A percentile compares a stretch with the other conserved stretches of the same genome.
phyloP scores from a whole-genome alignment of 352 stramenopile species.

The Pythium diclinum region DNA sequence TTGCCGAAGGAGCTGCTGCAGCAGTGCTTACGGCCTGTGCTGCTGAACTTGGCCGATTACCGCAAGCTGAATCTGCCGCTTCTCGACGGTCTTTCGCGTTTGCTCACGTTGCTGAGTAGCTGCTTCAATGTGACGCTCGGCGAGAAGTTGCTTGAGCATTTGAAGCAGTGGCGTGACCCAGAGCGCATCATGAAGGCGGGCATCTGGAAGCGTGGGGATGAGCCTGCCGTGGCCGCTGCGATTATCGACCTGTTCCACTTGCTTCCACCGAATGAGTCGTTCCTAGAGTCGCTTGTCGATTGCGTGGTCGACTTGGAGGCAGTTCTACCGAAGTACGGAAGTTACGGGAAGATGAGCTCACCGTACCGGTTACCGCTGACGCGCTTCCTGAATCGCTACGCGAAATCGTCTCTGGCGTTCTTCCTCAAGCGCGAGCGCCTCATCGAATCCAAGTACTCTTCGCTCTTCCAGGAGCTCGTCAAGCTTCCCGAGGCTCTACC shows the following conservation, averaged over 20 bases:
- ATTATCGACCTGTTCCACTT: constrained; percentile 97
- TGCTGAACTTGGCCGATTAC: constrained; percentile 96
- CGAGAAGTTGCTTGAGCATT: constrained; percentile 96
- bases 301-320: constrained; percentile 93
- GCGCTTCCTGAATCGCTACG: constrained; percentile 92
- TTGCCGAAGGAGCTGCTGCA: constrained; percentile 95
- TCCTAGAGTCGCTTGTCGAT: constrained; percentile 95
- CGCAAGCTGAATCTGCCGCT: constrained; percentile 95
- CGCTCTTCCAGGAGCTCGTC: constrained; percentile 94
- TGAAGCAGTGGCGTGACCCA: constrained; percentile 92
- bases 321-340: constrained; percentile 90
- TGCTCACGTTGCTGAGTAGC: constrained; percentile 93
- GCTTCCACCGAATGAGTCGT: constrained; percentile 92
- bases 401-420: constrained; percentile 74
- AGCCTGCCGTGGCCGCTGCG: constrained; percentile 92
- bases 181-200: constrained; percentile 88
- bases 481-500: constrained; percentile 85
- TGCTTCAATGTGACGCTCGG: constrained; percentile 98
- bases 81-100: constrained; percentile 89
- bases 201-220: constrained; percentile 94
- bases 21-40: constrained; percentile 93
- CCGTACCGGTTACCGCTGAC: constrained; percentile 92
- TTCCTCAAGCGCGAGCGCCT: constrained; percentile 88
- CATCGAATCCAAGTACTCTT: constrained; percentile 86
- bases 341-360: constrained; percentile 85